These are phyloP conservation scores for Nicotiana noctiflora DNA, from an alignment of 257 asterid species.

Conservation along the genomic window DNA sequence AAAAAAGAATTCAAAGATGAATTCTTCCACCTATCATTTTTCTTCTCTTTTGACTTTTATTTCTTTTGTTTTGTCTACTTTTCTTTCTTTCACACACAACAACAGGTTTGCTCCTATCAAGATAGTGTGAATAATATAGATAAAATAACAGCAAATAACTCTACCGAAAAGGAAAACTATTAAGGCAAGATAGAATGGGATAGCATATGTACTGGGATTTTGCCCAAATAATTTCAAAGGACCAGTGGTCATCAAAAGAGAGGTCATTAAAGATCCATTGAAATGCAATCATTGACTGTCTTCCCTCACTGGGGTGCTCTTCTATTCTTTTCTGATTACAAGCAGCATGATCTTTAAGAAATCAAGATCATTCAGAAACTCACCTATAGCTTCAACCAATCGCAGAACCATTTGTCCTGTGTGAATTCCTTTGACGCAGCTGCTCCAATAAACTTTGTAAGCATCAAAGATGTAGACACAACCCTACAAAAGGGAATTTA, in stretches of 20 bases:
- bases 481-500: slow-evolving; percentile 41
- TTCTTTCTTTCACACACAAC: no score
- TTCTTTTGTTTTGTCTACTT: no score
- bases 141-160: neutral
- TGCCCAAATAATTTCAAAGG: neutral
- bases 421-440: slow-evolving; percentile 79
- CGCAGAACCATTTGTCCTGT: slow-evolving; percentile 85
- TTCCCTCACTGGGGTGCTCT: neutral
- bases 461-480: slow-evolving; percentile 85
- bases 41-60: no score
- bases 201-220: neutral
- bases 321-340: neutral
- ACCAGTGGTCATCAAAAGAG: neutral
- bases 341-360: neutral
- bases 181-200: neutral
- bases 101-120: no score
- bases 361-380: slow-evolving; percentile 22
- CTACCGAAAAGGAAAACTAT: neutral
- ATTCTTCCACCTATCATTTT: no score
- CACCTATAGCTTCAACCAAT: slow-evolving; percentile 93
- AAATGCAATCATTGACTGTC: neutral
- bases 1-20: no score
- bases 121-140: neutral
- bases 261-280: neutral
- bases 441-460: slow-evolving; percentile 80